Evolutionary conservation across 225 moss, liverwort and hornwort species (phyloP), one percentile per base, ranked within the genome.

Genomic region (Thuidium tamariscinum): DNA sequence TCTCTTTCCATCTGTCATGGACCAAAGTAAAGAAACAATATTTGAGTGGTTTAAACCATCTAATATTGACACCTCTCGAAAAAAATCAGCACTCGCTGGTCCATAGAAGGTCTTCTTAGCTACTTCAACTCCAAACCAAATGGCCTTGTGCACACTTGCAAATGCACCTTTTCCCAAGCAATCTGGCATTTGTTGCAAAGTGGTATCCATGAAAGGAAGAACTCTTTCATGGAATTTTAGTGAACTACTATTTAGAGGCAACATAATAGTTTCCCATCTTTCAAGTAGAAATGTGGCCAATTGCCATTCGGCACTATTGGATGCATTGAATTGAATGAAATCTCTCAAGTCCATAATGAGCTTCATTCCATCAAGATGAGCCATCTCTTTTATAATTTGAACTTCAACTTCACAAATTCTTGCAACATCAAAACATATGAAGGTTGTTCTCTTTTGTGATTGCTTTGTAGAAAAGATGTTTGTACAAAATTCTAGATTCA

Each of bases 231-330:
- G 2, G 23, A 0, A 13, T 30, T 4, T 7, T 21, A 11, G 19
- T 2, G 2, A 3, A 2, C 0, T 0, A 11, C 2, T 4, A 42
- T 0, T n/a, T n/a, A n/a, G n/a, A n/a, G n/a, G n/a, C n/a, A n/a
- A 8, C 30, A 13, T 16, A 1, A 0, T 13, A 5, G 1, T 19
- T 30, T 30, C 8, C 79, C 46, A 46, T 32, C 46, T 61, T 32
- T 20, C 13, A 30, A 61, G 30, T 8, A 79, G 11, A 73, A 44
- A 80, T 3, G 11, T 59, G 7, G 86, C 71, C 49, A 86, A 48
- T 4, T 71, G 37, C 48, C 5, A 2, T 2, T 65, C 5, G 7
- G 0, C 1, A 16, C 16, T 42, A 1, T 6, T 75, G 2, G 62
- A 49, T 20, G 7, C 1, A 37, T 18, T 57, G 7, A 5, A 32